Conservation (phyloP, 805 yeast species). For the Sugiyamaella boreocaroliniensis region DNA sequence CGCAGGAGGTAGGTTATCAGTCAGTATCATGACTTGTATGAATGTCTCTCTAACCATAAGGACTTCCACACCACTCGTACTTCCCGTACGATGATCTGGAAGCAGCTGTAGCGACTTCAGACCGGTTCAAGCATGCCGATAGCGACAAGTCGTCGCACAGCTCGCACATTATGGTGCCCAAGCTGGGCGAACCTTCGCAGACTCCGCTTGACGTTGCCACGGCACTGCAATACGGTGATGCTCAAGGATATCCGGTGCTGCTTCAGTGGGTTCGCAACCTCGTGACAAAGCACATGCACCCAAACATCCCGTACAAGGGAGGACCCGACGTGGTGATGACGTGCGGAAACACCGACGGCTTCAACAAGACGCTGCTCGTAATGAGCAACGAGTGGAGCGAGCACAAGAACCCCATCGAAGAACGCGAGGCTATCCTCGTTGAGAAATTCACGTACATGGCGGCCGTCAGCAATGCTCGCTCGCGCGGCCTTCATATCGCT, state of each 20-base stretch:
- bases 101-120: constrained; percentile 53
- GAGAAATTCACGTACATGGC: constrained; percentile 80
- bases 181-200: constrained; percentile 44
- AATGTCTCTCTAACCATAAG: constrained; percentile 37
- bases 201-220: constrained; percentile 54
- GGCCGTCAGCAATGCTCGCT: constrained; percentile 71
- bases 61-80: constrained; percentile 82
- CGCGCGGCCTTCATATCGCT: constrained; percentile 58
- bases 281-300: constrained; percentile 23
- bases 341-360: constrained; percentile 80
- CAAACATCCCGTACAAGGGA: constrained; percentile 31
- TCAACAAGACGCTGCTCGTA: constrained; percentile 75
- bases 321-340: constrained; percentile 69
- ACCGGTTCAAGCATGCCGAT: constrained; percentile 4
- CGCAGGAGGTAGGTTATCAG: constrained; percentile 43
- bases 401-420: constrained; percentile 2
- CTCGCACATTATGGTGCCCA: constrained; percentile 11
- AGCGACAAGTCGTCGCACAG: background rate
- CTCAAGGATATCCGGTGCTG: constrained; percentile 76
- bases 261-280: constrained; percentile 66
- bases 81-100: constrained; percentile 81
- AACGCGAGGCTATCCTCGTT: constrained; percentile 42
- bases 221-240: constrained; percentile 83
- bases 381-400: constrained; percentile 70
- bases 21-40: background rate